phyloP scores from a whole-genome alignment of 108 stramenopile genomes.

The Licmophora abbreviata region DNA sequence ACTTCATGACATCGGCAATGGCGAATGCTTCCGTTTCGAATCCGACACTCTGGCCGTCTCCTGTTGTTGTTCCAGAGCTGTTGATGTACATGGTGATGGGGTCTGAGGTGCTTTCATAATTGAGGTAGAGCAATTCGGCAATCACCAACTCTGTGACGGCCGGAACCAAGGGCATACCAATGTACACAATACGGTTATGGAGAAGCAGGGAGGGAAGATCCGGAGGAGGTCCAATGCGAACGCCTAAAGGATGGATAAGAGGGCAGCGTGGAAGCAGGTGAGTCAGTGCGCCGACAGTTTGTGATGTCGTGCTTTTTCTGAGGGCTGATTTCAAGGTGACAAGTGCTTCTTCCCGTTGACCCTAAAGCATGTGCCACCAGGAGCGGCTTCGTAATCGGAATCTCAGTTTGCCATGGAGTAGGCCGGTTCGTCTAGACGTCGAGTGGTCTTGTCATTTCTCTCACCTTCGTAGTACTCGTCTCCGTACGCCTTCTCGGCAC shows the following conservation, averaged over 20 bases:
- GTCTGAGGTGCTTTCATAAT: constrained; percentile 81
- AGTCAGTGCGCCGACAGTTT: too few relatives aligned
- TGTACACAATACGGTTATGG: constrained; percentile 98
- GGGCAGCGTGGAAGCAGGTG: too few relatives aligned
- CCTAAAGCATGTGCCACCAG: too few relatives aligned
- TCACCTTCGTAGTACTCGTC: constrained; percentile 59
- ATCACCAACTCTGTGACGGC: constrained; percentile 95
- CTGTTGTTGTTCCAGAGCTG: constrained; percentile 88
- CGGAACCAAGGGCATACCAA: constrained; percentile 97
- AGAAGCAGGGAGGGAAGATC: constrained; percentile 95
- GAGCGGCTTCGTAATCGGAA: too few relatives aligned
- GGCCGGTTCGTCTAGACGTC: too few relatives aligned
- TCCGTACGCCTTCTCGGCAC: constrained; percentile 31
- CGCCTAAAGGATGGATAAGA: constrained; percentile 33
- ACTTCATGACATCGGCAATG: constrained; percentile 97
- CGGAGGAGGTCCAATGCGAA: constrained; percentile 93
- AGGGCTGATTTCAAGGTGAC: too few relatives aligned
- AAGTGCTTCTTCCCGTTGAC: too few relatives aligned
- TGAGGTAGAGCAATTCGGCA: constrained; percentile 93
- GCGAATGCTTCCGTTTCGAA: constrained; percentile 98
- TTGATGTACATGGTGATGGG: constrained; percentile 98
- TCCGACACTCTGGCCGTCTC: constrained; percentile 84
- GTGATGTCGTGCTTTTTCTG: too few relatives aligned
- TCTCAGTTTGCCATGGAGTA: too few relatives aligned
- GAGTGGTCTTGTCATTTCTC: constrained; percentile 7